Evolutionary conservation across 2,329 filamentous ascomycete species (phyloP).

Genomic region (Cercospora zeina): DNA sequence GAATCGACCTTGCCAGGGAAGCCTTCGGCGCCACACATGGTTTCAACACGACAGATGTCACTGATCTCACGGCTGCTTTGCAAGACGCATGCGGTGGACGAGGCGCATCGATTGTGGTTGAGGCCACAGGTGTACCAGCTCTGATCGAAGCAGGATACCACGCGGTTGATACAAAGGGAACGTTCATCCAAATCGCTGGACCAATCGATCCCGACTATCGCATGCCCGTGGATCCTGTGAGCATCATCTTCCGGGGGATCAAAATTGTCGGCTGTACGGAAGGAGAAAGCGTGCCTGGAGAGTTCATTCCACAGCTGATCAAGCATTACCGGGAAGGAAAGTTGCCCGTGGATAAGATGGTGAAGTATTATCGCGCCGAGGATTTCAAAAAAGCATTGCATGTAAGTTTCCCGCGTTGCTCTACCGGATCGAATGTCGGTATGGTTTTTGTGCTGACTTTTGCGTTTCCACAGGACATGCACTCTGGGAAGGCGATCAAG

Average conservation of each 20-base stretch:
- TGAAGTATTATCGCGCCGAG: slow-evolving; percentile 45
- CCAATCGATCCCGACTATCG: slow-evolving; percentile 42
- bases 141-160: slow-evolving; percentile 28
- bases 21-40: slow-evolving; percentile 44
- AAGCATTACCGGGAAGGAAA: slow-evolving; percentile 47
- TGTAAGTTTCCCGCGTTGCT: slow-evolving; percentile 10
- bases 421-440: neutral
- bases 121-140: slow-evolving; percentile 35
- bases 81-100: slow-evolving; percentile 36
- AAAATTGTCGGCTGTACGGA: slow-evolving; percentile 50
- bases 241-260: slow-evolving; percentile 48
- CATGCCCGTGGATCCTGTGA: slow-evolving; percentile 43
- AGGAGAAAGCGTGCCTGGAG: slow-evolving; percentile 44
- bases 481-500: slow-evolving; percentile 43
- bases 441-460: neutral
- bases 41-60: slow-evolving; percentile 40
- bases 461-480: slow-evolving; percentile 37
- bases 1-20: slow-evolving; percentile 42
- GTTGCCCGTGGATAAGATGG: slow-evolving; percentile 48
- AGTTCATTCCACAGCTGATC: slow-evolving; percentile 49
- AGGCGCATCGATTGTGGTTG: slow-evolving; percentile 49
- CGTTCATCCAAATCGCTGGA: slow-evolving; percentile 51
- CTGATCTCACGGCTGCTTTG: slow-evolving; percentile 38
- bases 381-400: slow-evolving; percentile 43
- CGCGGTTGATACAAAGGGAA: slow-evolving; percentile 39